These are phyloP conservation scores for Cadophora luteo-olivacea DNA, from an alignment of 2,329 filamentous ascomycete species.

Conservation along the genomic window DNA sequence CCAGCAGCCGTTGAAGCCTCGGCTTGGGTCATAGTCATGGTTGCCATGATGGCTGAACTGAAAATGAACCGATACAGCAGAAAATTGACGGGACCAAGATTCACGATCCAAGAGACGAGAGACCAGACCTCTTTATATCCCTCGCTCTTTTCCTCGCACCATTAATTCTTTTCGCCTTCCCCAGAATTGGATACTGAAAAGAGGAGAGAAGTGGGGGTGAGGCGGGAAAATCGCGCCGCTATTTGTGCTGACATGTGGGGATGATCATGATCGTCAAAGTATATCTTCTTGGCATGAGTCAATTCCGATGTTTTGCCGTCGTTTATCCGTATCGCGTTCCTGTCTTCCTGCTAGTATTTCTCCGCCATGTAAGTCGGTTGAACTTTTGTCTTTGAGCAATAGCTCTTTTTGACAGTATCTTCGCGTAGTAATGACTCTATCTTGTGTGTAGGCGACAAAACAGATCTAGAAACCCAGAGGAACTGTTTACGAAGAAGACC, in stretches of 20 bases:
- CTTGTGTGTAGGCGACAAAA: not conserved
- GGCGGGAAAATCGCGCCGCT: slow-evolving; percentile 12
- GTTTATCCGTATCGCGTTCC: not conserved
- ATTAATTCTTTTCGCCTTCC: not conserved
- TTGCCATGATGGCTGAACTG: slow-evolving; percentile 20
- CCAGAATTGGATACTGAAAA: not conserved
- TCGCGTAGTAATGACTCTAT: not conserved
- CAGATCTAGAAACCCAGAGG: not conserved
- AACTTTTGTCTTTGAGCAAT: not conserved
- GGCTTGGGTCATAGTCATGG: slow-evolving; percentile 15
- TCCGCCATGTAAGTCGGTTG: not conserved
- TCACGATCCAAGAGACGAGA: not conserved
- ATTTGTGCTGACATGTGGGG: slow-evolving; percentile 7
- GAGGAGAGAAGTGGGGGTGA: not conserved
- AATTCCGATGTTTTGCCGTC: slow-evolving; percentile 9
- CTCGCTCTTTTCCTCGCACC: not conserved
- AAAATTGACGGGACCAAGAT: not conserved
- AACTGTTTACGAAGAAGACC: not conserved
- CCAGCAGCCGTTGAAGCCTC: slow-evolving; percentile 9
- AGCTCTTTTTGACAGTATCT: not conserved
- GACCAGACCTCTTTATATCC: not conserved
- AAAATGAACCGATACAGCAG: not conserved
- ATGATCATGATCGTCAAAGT: not conserved
- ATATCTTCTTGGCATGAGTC: slow-evolving; percentile 13
- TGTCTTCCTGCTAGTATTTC: not conserved